Conservation (phyloP, 2,329 filamentous ascomycete species). For the Ophiostoma quercus region DNA sequence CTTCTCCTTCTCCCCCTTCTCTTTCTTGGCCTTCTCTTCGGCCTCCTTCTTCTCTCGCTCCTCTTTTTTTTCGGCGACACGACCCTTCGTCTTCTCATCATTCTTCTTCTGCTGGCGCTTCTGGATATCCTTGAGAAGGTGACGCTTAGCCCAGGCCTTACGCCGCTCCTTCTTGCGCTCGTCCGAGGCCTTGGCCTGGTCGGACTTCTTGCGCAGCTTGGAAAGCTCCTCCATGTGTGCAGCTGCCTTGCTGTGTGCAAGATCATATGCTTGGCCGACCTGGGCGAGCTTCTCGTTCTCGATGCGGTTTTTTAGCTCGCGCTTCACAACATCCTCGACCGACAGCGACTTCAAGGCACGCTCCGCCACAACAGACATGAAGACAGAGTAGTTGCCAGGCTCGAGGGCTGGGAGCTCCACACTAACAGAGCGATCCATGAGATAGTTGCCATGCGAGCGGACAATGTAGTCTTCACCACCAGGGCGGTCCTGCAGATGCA, state of each 20-base stretch:
- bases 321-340: slow-evolving; percentile 63
- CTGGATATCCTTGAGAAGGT: slow-evolving; percentile 37
- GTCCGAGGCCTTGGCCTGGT: slow-evolving; percentile 45
- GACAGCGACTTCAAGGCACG: slow-evolving; percentile 45
- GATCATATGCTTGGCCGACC: slow-evolving; percentile 64
- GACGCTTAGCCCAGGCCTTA: slow-evolving; percentile 37
- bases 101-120: slow-evolving; percentile 41
- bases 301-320: slow-evolving; percentile 54
- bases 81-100: slow-evolving; percentile 37
- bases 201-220: slow-evolving; percentile 43
- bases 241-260: slow-evolving; percentile 58
- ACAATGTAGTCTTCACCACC: slow-evolving; percentile 49
- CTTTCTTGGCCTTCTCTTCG: slow-evolving; percentile 20
- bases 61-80: slow-evolving; percentile 29
- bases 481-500: slow-evolving; percentile 45
- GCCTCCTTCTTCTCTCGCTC: slow-evolving; percentile 30
- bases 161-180: slow-evolving; percentile 42
- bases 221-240: slow-evolving; percentile 40
- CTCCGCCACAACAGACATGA: slow-evolving; percentile 67
- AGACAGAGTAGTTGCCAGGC: slow-evolving; percentile 67
- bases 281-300: slow-evolving; percentile 74
- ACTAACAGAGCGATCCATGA: slow-evolving; percentile 69
- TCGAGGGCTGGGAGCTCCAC: slow-evolving; percentile 67
- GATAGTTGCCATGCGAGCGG: slow-evolving; percentile 48
- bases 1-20: slow-evolving; percentile 21